These are phyloP conservation scores for Austroboletus niveus DNA, from an alignment of 1,284 basidiomycete species.

Conservation along the genomic window DNA sequence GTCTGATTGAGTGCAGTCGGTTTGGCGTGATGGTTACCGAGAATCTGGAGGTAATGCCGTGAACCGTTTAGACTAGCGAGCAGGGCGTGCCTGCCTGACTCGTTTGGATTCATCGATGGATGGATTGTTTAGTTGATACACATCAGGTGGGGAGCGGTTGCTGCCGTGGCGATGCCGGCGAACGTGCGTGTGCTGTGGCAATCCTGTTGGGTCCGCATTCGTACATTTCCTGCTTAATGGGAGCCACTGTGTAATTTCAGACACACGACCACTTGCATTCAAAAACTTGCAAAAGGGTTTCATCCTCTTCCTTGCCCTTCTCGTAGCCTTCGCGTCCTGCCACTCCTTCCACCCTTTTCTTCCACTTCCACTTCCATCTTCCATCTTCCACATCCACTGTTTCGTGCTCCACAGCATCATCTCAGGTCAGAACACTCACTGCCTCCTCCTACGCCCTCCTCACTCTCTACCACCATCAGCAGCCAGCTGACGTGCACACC, in stretches of 20 bases:
- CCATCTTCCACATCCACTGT: too few relatives aligned
- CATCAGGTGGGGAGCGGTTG: conserved; percentile 12
- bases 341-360: conserved; percentile 11
- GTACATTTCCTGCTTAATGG: conserved; percentile 21
- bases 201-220: conserved; percentile 19
- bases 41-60: conserved; percentile 21
- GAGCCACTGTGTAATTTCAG: conserved; percentile 34
- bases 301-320: conserved; percentile 15
- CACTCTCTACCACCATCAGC: conserved; percentile 6
- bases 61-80: conserved; percentile 29
- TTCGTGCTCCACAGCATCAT: background rate
- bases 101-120: conserved; percentile 17
- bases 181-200: conserved; percentile 43
- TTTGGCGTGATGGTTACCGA: conserved; percentile 3
- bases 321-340: conserved; percentile 3
- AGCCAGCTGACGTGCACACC: background rate
- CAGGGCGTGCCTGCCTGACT: conserved; percentile 10
- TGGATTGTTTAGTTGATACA: background rate
- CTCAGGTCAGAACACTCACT: conserved; percentile 9
- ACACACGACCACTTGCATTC: conserved; percentile 36
- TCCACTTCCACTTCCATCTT: background rate
- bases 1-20: background rate
- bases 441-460: conserved; percentile 4
- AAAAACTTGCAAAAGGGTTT: conserved; percentile 23
- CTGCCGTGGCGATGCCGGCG: conserved; percentile 31